Base-by-base conservation (phyloP, 306 rosid species). In the Abrus precatorius region DNA sequence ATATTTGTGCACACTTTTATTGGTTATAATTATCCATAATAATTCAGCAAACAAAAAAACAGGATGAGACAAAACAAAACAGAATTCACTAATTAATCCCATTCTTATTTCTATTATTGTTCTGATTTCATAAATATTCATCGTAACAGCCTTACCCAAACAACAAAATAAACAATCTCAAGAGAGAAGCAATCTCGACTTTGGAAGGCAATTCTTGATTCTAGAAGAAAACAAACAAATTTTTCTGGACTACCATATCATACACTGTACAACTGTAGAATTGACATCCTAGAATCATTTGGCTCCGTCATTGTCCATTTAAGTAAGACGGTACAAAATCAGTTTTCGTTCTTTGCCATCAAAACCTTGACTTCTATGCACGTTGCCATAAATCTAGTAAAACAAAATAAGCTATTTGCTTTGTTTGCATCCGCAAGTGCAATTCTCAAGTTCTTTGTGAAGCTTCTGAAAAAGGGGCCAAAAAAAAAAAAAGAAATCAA, bases 371-470 rank as follows among this genome's bases (percentile, higher is more conserved):
- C 67, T 65, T 81, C 34, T 74, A 81, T 54, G 84, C 75, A 36
- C 54, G 77, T 47, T 52, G 52, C 61, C 79, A 80, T 63, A 43
- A 73, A 53, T 80, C 75, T 33, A 32, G 45, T 3, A 55, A 64
- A 56, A 74, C 84, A 64, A 14, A 76, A 20, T 33, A 81, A 40
- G 69, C 66, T 81, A 74, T 74, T 72, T 54, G 78, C 62, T 66
- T 44, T 44, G 69, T 74, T 89, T 91, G 89, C 96, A 91, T 76
- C 99, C 97, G 61, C 99, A 95, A 27, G 80, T 90, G 85, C 99
- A 95, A 79, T 47, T 74, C 60, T 93, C 94, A 56, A 90, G 93
- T 47, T 95, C 99, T 10, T 50, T 87, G 77, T 89, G 92, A 61
- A 95, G 94, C 32, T 88, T 87, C 99, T 95, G 94, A 7, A 77